Percentiles rank a stretch among this genome's conserved stretches.
phyloP scores from a whole-genome alignment of 2,329 filamentous ascomycete species.

The Colletotrichum navitas region DNA sequence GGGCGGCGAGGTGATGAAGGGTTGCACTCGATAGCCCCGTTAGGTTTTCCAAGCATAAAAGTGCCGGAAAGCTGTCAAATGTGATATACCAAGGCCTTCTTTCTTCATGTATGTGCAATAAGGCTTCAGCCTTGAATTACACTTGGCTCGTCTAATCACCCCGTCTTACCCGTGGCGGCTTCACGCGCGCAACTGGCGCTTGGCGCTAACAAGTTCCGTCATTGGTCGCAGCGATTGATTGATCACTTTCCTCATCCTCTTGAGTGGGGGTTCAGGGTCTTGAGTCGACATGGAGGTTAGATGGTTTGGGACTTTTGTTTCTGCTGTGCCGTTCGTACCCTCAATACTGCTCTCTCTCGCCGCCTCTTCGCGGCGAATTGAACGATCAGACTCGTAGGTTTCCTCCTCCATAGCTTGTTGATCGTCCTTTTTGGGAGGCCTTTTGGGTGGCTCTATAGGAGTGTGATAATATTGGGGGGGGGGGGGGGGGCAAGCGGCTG shows the following conservation, averaged over 20 bases:
- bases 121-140: too few species aligned
- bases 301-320: background rate
- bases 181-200: background rate
- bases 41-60: too few species aligned
- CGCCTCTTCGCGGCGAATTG: background rate
- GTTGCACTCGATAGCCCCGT: too few species aligned
- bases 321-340: background rate
- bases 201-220: background rate
- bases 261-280: background rate
- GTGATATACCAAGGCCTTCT: too few species aligned
- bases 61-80: too few species aligned
- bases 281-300: background rate
- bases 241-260: too few species aligned
- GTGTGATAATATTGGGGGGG: too few species aligned
- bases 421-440: too few species aligned
- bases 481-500: background rate
- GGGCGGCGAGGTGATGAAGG: too few species aligned
- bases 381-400: background rate
- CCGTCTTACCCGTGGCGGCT: background rate
- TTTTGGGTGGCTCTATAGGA: too few species aligned
- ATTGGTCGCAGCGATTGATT: background rate
- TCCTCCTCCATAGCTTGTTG: background rate
- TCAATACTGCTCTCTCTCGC: background rate
- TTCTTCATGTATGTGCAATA: too few species aligned
- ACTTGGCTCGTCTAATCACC: background rate